Percentiles rank a stretch among this genome's conserved stretches.
Evolutionary conservation across 257 asterid species (phyloP).

Genomic region (Salvia splendens): DNA sequence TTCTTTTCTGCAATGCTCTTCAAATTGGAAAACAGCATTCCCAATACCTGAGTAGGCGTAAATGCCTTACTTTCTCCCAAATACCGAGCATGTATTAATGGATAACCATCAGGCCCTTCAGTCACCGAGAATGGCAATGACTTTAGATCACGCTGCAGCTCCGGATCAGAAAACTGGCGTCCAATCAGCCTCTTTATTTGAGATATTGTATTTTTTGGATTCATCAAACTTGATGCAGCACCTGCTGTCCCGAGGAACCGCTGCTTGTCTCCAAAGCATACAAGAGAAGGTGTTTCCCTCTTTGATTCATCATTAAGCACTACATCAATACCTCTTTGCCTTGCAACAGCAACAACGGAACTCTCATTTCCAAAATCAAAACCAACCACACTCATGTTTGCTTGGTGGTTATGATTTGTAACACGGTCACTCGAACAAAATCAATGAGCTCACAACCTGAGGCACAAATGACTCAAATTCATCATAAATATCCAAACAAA

Average conservation of each 20-base stretch:
- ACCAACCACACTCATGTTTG: slow-evolving; percentile 96
- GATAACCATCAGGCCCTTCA: slow-evolving; percentile 95
- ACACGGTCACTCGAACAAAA: slow-evolving; percentile 20
- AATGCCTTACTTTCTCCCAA: slow-evolving; percentile 76
- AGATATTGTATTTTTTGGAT: slow-evolving; percentile 86
- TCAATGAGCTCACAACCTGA: slow-evolving; percentile 38
- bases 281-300: slow-evolving; percentile 86
- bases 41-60: slow-evolving; percentile 88
- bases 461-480: too few relatives aligned
- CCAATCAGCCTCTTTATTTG: slow-evolving; percentile 90
- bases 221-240: slow-evolving; percentile 94
- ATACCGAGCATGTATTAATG: slow-evolving; percentile 73
- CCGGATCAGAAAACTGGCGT: slow-evolving; percentile 82
- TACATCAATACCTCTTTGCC: slow-evolving; percentile 97
- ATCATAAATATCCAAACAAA: not conserved
- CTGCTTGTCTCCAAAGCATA: slow-evolving; percentile 93
- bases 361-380: slow-evolving; percentile 95
- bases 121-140: slow-evolving; percentile 68
- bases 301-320: slow-evolving; percentile 94
- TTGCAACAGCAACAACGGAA: slow-evolving; percentile 90
- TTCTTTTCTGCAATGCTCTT: slow-evolving; percentile 87
- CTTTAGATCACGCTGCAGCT: slow-evolving; percentile 77
- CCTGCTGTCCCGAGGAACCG: slow-evolving; percentile 97
- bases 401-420: slow-evolving; percentile 18
- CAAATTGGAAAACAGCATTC: slow-evolving; percentile 80